Evolutionary conservation across 768 basidiomycete genomes (phyloP).

Genomic region (Mycena chlorophos): DNA sequence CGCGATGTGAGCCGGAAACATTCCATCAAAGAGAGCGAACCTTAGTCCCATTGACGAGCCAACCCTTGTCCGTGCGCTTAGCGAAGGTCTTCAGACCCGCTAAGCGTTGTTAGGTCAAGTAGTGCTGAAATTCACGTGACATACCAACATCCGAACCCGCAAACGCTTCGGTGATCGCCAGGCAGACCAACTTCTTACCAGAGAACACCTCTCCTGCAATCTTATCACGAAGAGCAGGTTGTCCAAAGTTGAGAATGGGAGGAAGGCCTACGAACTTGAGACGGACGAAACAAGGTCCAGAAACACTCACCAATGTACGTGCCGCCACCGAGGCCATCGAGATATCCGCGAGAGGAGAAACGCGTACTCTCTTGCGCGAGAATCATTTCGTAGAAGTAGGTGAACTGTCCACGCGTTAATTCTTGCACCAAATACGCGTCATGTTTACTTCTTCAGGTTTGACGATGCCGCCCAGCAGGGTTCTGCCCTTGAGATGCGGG

Average conservation of each 20-base stretch:
- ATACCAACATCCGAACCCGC: slow-evolving; percentile 71
- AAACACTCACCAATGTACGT: slow-evolving; percentile 33
- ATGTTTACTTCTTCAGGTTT: slow-evolving; percentile 67
- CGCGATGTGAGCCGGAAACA: no score
- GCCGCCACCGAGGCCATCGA: slow-evolving; percentile 66
- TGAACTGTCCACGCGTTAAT: no score
- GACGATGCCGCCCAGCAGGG: slow-evolving; percentile 70
- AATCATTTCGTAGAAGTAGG: slow-evolving; percentile 83
- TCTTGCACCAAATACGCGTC: no score
- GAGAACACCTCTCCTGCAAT: slow-evolving; percentile 58
- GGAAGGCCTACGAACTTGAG: slow-evolving; percentile 58
- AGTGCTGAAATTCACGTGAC: not conserved
- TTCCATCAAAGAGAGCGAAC: no score
- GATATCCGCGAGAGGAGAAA: slow-evolving; percentile 58
- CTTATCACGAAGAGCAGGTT: slow-evolving; percentile 59
- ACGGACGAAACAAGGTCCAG: not conserved
- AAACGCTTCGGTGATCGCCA: slow-evolving; percentile 86
- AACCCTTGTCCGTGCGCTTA: no score
- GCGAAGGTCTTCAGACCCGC: no score
- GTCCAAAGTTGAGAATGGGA: slow-evolving; percentile 77
- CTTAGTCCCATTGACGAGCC: no score
- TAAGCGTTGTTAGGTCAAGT: not conserved
- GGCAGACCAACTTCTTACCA: slow-evolving; percentile 69
- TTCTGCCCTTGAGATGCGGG: slow-evolving; percentile 77
- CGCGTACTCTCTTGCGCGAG: slow-evolving; percentile 70